Evolutionary conservation across 2,329 filamentous ascomycete genomes (phyloP).

Genomic region (Plectosphaerella cucumerina): DNA sequence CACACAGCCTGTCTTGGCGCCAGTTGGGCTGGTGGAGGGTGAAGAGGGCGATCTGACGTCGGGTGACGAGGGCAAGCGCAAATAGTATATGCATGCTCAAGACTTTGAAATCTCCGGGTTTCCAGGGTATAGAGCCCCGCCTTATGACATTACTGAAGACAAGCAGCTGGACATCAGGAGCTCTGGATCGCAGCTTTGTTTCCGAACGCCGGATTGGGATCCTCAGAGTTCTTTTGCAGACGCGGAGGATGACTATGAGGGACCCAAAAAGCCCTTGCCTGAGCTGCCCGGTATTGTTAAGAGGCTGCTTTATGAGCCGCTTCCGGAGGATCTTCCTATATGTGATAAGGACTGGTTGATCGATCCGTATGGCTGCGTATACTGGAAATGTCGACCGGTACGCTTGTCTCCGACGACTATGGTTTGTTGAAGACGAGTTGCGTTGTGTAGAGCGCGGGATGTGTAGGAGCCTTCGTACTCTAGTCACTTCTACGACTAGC

Average conservation of each 20-base stretch:
- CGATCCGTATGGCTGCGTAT: conserved; percentile 30
- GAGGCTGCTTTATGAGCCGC: conserved; percentile 19
- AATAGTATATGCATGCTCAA: not conserved
- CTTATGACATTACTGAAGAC: conserved; percentile 26
- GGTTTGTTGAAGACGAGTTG: conserved; percentile 17
- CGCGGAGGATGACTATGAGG: conserved; percentile 9
- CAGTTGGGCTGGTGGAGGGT: not conserved
- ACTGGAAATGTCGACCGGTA: conserved; percentile 35
- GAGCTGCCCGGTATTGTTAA: not conserved
- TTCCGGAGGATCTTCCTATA: conserved; percentile 29
- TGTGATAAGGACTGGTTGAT: conserved; percentile 33
- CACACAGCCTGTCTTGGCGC: not conserved
- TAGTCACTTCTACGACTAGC: not conserved
- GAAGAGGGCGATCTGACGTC: not conserved
- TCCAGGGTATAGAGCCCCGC: not conserved
- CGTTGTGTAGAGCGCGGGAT: conserved; percentile 26
- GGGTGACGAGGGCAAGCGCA: not conserved
- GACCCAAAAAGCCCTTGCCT: not conserved
- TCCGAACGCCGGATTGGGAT: not conserved
- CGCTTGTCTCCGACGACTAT: conserved; percentile 24
- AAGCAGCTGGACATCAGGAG: not conserved
- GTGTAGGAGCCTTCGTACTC: conserved; percentile 6
- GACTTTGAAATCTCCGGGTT: not conserved
- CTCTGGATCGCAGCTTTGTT: conserved; percentile 7
- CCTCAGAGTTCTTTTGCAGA: not conserved